A percentile compares a stretch with the other conserved stretches of the same genome.
Evolutionary conservation across 352 stramenopile species (phyloP).

Genomic region (Pythium volutum): DNA sequence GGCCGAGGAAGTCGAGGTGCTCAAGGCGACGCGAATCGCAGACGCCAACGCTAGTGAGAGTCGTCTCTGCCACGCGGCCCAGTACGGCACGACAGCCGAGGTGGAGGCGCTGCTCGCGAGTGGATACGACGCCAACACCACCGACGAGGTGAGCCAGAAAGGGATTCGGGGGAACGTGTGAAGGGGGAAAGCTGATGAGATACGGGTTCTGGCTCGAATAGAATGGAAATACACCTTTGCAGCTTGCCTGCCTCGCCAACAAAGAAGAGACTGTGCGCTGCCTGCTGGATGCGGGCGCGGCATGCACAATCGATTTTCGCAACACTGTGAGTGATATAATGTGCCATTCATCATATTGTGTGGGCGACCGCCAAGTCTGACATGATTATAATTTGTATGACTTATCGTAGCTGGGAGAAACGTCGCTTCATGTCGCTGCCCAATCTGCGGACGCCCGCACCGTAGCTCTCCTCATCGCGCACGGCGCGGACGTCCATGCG

Average conservation of each 20-base stretch:
- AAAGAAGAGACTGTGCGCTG: no score
- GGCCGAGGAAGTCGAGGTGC: no score
- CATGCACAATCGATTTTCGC: background rate
- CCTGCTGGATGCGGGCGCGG: background rate
- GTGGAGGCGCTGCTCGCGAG: background rate
- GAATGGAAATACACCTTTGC: no score
- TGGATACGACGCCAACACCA: background rate
- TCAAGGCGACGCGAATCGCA: no score
- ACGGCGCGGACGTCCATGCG: background rate
- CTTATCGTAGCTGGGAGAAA: background rate
- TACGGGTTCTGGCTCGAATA: no score
- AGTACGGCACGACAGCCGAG: background rate
- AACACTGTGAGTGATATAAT: background rate
- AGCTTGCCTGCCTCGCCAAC: no score
- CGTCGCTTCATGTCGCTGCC: background rate
- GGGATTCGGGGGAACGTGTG: no score
- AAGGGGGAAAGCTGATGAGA: no score
- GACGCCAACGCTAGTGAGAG: no score
- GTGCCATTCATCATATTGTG: background rate
- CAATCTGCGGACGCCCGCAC: background rate
- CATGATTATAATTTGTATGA: background rate
- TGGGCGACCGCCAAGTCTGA: background rate
- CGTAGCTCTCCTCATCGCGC: background rate
- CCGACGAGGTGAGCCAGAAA: background rate
- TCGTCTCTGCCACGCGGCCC: background rate